Conservation (phyloP, 495 filamentous ascomycete genomes). For the Penicillium longicatenatum region DNA sequence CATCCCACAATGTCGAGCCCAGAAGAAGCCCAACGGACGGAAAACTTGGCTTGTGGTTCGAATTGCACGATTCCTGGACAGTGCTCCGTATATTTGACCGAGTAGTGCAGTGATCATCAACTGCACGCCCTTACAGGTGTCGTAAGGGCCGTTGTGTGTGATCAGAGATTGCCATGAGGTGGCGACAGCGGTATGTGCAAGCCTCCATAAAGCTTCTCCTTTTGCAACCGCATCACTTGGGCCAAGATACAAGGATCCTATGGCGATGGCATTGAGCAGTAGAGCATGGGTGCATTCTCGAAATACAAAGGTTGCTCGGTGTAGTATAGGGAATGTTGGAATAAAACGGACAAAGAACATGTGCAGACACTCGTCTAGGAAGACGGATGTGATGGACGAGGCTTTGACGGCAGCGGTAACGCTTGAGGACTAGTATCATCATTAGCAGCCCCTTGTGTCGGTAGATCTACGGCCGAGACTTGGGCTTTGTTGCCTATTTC, state of each 20-base stretch:
- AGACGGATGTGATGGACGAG: slow-evolving; percentile 50
- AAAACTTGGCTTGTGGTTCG: slow-evolving; percentile 51
- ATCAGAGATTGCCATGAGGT: slow-evolving; percentile 55
- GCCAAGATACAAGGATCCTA: slow-evolving; percentile 51
- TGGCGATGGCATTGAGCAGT: slow-evolving; percentile 51
- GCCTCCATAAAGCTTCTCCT: slow-evolving; percentile 49
- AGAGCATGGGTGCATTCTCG: slow-evolving; percentile 51
- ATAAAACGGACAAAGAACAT: slow-evolving; percentile 56
- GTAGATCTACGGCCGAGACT: not conserved
- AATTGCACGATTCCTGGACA: slow-evolving; percentile 49
- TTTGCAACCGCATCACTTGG: slow-evolving; percentile 48
- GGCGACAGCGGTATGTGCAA: slow-evolving; percentile 50
- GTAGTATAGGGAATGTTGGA: slow-evolving; percentile 51
- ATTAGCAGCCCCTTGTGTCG: not conserved
- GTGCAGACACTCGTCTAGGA: slow-evolving; percentile 51
- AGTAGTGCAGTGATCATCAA: slow-evolving; percentile 49
- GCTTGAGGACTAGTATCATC: slow-evolving; percentile 38
- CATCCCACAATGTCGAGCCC: slow-evolving; percentile 52
- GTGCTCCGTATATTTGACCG: slow-evolving; percentile 48
- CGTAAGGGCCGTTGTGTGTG: slow-evolving; percentile 48
- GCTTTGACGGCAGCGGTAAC: slow-evolving; percentile 51
- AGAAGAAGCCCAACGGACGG: slow-evolving; percentile 50
- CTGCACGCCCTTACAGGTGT: slow-evolving; percentile 49
- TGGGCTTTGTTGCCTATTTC: not conserved
- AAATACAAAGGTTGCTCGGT: slow-evolving; percentile 51